These are phyloP conservation scores for Fistulinella cinereoalba DNA, from an alignment of 1,284 basidiomycete species.

Conservation along the genomic window DNA sequence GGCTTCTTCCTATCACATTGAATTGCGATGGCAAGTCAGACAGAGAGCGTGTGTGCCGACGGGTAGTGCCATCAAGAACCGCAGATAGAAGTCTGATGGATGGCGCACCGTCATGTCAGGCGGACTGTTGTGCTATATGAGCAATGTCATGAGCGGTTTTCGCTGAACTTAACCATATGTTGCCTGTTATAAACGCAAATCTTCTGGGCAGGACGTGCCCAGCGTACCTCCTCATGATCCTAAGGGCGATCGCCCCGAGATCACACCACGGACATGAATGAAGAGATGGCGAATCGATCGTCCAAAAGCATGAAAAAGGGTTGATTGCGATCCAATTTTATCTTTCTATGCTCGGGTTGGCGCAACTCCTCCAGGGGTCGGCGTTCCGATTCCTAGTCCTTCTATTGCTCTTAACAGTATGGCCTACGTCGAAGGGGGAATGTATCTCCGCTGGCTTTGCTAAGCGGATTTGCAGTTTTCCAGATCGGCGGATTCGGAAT, in stretches of 20 bases:
- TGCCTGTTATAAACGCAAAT: background rate
- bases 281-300: background rate
- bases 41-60: background rate
- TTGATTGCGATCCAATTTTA: background rate
- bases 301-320: background rate
- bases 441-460: background rate
- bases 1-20: background rate
- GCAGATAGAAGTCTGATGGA: constrained; percentile 13
- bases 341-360: background rate
- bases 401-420: background rate
- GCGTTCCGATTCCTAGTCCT: constrained; percentile 2
- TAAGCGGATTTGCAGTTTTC: background rate
- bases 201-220: constrained; percentile 7
- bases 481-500: background rate
- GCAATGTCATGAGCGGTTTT: background rate
- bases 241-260: too few species aligned
- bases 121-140: background rate
- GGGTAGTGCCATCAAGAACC: constrained; percentile 11
- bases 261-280: constrained; percentile 3
- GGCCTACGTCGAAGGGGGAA: background rate
- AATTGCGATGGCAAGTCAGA: constrained; percentile 1
- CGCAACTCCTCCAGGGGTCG: background rate
- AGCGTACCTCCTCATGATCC: constrained; percentile 2
- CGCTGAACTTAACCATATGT: background rate
- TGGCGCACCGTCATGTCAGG: background rate